A percentile compares a stretch with the other conserved stretches of the same genome.
These are phyloP conservation scores for Gnaphalium uliginosum DNA, from an alignment of 129 eudicot genomes.

Conservation along the genomic window DNA sequence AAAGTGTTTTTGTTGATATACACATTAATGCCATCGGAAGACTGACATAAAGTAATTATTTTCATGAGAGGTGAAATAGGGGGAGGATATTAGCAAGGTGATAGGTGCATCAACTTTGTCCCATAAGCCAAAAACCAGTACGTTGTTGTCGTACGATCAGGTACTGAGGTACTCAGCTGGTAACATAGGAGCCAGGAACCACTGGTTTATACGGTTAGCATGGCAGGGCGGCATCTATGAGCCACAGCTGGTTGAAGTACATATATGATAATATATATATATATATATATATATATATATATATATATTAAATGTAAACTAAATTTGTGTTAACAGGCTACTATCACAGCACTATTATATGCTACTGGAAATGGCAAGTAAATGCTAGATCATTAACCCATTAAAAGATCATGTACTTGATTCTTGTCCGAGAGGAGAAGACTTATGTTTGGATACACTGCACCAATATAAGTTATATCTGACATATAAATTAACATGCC, in stretches of 20 bases:
- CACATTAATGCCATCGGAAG: not conserved
- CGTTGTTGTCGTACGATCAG: not conserved
- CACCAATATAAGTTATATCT: not conserved
- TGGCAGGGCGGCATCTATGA: not conserved
- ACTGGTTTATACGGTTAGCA: not conserved
- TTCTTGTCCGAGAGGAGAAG: not conserved
- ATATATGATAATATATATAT: too few relatives aligned
- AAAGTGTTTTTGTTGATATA: not conserved
- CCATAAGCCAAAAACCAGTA: not conserved
- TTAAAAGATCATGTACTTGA: not conserved
- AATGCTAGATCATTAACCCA: not conserved
- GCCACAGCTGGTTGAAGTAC: not conserved
- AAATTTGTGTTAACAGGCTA: not conserved
- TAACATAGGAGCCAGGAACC: not conserved
- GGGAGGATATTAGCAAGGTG: not conserved
- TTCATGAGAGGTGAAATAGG: not conserved
- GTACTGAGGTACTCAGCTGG: not conserved
- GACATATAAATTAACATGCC: not conserved
- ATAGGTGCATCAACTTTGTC: slow-evolving; percentile 5
- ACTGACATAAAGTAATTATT: not conserved
- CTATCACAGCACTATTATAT: slow-evolving; percentile 1
- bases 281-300: too few relatives aligned
- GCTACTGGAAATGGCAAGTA: slow-evolving; percentile 11
- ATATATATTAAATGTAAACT: not conserved
- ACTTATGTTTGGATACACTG: slow-evolving; percentile 3